A percentile compares a stretch with the other conserved stretches of the same genome.
Evolutionary conservation across 2,329 filamentous ascomycete genomes (phyloP).

Genomic region (Aspergillus ibericus): DNA sequence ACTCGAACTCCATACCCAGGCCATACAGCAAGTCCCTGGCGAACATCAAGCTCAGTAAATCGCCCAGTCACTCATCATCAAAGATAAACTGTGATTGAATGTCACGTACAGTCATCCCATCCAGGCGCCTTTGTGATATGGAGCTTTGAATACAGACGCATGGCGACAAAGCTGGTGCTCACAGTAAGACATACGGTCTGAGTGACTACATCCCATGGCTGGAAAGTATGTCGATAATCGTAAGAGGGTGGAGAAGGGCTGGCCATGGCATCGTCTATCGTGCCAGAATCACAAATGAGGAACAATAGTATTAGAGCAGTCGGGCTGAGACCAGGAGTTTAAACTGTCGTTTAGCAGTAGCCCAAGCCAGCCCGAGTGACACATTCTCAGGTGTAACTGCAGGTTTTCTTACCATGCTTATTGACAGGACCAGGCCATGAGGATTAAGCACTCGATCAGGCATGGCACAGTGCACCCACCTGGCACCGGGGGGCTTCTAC

Average conservation of each 20-base stretch:
- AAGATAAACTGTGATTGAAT: not conserved
- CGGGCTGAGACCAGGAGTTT: not conserved
- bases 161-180: conserved; percentile 20
- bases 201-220: conserved; percentile 19
- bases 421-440: not conserved
- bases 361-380: not conserved
- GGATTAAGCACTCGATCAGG: not conserved
- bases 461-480: not conserved
- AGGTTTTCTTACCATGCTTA: not conserved
- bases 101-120: conserved; percentile 25
- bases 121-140: conserved; percentile 24
- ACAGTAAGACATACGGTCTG: conserved; percentile 19
- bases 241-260: not conserved
- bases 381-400: not conserved
- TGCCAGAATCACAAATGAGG: not conserved
- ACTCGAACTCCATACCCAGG: conserved; percentile 17
- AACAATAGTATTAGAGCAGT: not conserved
- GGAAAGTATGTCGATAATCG: conserved; percentile 14
- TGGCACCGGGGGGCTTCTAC: not conserved
- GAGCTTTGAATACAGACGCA: conserved; percentile 29
- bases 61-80: not conserved
- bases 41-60: not conserved
- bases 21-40: conserved; percentile 21
- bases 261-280: not conserved
- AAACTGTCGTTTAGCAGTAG: not conserved